A percentile compares a stretch with the other conserved stretches of the same genome.
Conservation (phyloP, 257 asterid species). For the Prunella vulgaris region DNA sequence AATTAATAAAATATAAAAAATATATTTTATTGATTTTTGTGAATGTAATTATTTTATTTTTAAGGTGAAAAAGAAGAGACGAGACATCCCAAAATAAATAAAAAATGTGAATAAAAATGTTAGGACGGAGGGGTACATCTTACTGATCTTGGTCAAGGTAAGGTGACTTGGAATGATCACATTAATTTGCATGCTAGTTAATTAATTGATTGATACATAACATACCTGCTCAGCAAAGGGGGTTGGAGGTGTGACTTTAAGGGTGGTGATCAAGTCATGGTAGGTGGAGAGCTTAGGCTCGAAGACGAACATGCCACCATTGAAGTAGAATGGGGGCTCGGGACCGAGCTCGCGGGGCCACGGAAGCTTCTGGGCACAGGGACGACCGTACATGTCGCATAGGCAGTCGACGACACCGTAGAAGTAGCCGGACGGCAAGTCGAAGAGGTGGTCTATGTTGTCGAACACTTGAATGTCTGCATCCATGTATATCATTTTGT, state of each 20-base stretch:
- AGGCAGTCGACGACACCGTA: constrained; percentile 54
- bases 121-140: no score
- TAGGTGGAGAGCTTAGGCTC: constrained; percentile 44
- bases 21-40: no score
- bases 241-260: constrained; percentile 44
- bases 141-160: no score
- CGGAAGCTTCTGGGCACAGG: constrained; percentile 36
- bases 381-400: constrained; percentile 38
- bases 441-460: constrained; percentile 58
- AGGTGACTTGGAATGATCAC: no score
- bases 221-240: constrained; percentile 68
- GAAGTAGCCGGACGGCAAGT: constrained; percentile 37
- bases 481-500: constrained; percentile 61
- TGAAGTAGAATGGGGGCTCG: constrained; percentile 43
- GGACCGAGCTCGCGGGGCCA: constrained; percentile 54
- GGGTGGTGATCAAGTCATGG: constrained; percentile 32
- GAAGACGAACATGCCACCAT: constrained; percentile 59
- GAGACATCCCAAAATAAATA: no score
- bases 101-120: no score
- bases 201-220: no score
- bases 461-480: constrained; percentile 67
- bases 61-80: no score
- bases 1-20: no score
- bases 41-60: no score
- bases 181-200: no score